These are phyloP conservation scores for Nicotiana paniculata DNA, from an alignment of 257 asterid genomes.

Conservation along the genomic window DNA sequence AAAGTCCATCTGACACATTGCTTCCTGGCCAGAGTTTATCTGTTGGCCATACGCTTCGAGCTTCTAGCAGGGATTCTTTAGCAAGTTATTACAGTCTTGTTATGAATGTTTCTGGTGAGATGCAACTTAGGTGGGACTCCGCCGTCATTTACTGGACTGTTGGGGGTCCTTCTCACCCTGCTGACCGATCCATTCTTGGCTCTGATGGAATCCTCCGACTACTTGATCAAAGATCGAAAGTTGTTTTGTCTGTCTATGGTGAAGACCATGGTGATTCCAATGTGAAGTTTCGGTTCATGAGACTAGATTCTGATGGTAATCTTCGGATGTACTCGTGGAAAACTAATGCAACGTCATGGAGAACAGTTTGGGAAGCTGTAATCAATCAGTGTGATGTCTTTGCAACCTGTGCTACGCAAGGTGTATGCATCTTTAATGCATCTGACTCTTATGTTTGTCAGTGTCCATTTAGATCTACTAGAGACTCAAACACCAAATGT, in stretches of 20 bases:
- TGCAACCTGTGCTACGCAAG: slow-evolving; percentile 33
- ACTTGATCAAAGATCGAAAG: slow-evolving; percentile 18
- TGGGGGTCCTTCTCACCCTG: slow-evolving; percentile 16
- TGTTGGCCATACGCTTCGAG: slow-evolving; percentile 24
- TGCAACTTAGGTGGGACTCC: slow-evolving; percentile 40
- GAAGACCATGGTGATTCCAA: slow-evolving; percentile 32
- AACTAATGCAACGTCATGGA: slow-evolving; percentile 34
- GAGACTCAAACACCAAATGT: slow-evolving; percentile 25
- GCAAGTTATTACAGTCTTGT: slow-evolving; percentile 34
- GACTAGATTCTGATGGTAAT: slow-evolving; percentile 44
- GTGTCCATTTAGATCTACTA: slow-evolving; percentile 25
- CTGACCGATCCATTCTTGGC: slow-evolving; percentile 16
- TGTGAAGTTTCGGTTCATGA: slow-evolving; percentile 33
- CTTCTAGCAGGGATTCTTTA: slow-evolving; percentile 20
- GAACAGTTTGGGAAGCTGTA: slow-evolving; percentile 38
- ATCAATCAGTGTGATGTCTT: slow-evolving; percentile 37
- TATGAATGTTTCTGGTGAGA: slow-evolving; percentile 26
- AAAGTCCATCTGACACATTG: slow-evolving; percentile 31
- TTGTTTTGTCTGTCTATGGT: slow-evolving; percentile 31
- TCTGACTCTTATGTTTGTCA: slow-evolving; percentile 23
- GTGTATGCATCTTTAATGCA: slow-evolving; percentile 27
- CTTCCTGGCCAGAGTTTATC: slow-evolving; percentile 38
- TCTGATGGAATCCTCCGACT: slow-evolving; percentile 26
- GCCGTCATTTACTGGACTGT: slow-evolving; percentile 36
- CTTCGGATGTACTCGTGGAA: slow-evolving; percentile 42